Evolutionary conservation across 371 early-diverging fungal genomes (phyloP), one percentile per base, ranked within the genome.

Genomic region (Mortierella sp.): DNA sequence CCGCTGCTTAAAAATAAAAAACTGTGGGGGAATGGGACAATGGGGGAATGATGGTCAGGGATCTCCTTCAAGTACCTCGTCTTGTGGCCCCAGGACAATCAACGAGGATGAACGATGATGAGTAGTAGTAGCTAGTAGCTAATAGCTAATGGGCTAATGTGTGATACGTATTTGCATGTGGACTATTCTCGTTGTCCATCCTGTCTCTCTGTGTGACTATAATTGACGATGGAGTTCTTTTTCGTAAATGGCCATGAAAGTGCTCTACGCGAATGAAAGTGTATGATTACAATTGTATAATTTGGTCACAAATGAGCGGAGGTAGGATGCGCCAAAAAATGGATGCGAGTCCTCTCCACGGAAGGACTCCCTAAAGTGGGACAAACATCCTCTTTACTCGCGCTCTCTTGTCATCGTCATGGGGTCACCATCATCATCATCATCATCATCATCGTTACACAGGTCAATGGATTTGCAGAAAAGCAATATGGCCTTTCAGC

Each of bases 401-500:
- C 27, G 27, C 27, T 29, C 27, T 60, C 11, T 56, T n/a, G 8
- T 60, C 60, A 32, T 60, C 60, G 29, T 60, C 60, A 60, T 60
- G 29, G 60, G 6, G 51, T 27, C 27, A 56, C 1, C 56, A 56
- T 56, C 56, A 54, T 16, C 54, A 24, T 54, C 35, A 1, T 27
- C 60, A 60, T 60, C 32, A 16, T 35, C 32, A 63, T 63, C 16
- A 63, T 21, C 7, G 65, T 63, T 60, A 60, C 60, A 60, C 71
- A 29, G 27, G 51, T 51, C 21, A n/a, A 44, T 21, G 24, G 16
- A 2, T 43, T 27, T 43, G n/a, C 71, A 51, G 51, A 51, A 35
- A 35, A 18, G 21, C 71, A 71, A 43, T 43, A 70, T 70, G 46
- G 46, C 44, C 71, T 35, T 71, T 71, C 71, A 27, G 43, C 46